Percentiles rank a stretch among this genome's conserved stretches.
These are phyloP conservation scores for Nakazawaea wickerhamii DNA, from an alignment of 805 yeast genomes.

Conservation along the genomic window DNA sequence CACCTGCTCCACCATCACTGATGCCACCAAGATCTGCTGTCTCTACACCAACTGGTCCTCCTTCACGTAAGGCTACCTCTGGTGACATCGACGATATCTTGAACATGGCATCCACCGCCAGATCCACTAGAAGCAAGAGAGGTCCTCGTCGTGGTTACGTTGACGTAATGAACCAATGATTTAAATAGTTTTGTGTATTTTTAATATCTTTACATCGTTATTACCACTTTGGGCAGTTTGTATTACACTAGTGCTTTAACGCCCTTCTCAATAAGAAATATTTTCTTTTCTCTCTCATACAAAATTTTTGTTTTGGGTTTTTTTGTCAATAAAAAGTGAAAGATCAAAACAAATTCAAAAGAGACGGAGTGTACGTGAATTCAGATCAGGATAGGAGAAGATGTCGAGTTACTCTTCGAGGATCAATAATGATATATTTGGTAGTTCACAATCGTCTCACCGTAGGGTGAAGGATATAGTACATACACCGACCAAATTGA, in stretches of 20 bases:
- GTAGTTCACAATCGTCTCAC: not conserved
- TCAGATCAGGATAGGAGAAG: too few relatives aligned
- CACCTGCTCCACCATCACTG: conserved; percentile 11
- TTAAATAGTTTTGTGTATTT: not conserved
- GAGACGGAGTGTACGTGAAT: too few relatives aligned
- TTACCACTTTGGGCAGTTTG: not conserved
- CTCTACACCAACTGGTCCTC: conserved; percentile 11
- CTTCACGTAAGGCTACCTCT: conserved; percentile 9
- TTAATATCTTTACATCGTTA: not conserved
- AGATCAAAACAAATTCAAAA: not conserved
- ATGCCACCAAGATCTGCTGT: not conserved
- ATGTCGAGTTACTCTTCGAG: not conserved
- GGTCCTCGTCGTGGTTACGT: conserved; percentile 58
- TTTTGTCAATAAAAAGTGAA: not conserved
- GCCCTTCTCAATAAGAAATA: too few relatives aligned
- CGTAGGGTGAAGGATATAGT: not conserved
- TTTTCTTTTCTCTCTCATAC: too few relatives aligned
- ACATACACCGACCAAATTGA: not conserved
- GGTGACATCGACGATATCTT: conserved; percentile 11
- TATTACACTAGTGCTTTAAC: not conserved
- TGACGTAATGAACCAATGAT: conserved; percentile 45
- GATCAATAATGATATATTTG: not conserved
- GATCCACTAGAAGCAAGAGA: conserved; percentile 41
- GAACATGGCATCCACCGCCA: conserved; percentile 21
- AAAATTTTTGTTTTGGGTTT: not conserved